Base-by-base conservation (phyloP, 805 yeast species). In the Saccharomycopsis babjevae region DNA sequence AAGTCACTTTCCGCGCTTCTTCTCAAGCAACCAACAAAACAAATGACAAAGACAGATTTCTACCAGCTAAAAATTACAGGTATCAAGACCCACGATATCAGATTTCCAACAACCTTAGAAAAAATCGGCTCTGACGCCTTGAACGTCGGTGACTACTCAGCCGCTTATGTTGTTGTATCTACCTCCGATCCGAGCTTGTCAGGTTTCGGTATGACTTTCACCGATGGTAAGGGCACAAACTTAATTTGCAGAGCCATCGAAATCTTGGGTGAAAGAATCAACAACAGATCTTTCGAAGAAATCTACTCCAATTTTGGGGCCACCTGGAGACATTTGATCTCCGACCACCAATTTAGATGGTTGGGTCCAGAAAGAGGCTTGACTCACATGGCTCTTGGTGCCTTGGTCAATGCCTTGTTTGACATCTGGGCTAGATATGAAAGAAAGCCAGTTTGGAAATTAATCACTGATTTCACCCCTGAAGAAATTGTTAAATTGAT, bases 321-420 rank as follows among this genome's bases (percentile, higher is more conserved):
- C 18, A 74, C 77, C 15, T 76, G 78, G 78, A 69, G 72, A 60
- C 68, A 72, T 59, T 68, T 76, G 62, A 76, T 76, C 16, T 66
- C 72, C 13, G 79, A 76, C 62, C 69, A 74, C 28, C 78, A 75
- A 63, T 69, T 73, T 62, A 72, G 79, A 59, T 76, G 79, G 79
- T 68, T 76, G 59, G 79, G 79, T 10, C 79, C 79, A n/a, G 79
- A 76, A 62, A 74, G 76, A 62, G 76, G 78, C 22, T 73, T 73
- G 28, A 73, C 73, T 42, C 79, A 76, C 62, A 68, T 76, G 57
- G 79, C 77, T 15, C 68, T 75, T 34, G 77, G 76, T 15, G 74
- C 78, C 16, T 69, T 73, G 5, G 74, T 75, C 58, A 76, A 76
- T 61, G 79, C 76, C 7, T 56, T 76, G 13, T 76, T 78, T 77